Base-by-base conservation (phyloP, 2,329 filamentous ascomycete genomes). In the Didymellaceae sp. region DNA sequence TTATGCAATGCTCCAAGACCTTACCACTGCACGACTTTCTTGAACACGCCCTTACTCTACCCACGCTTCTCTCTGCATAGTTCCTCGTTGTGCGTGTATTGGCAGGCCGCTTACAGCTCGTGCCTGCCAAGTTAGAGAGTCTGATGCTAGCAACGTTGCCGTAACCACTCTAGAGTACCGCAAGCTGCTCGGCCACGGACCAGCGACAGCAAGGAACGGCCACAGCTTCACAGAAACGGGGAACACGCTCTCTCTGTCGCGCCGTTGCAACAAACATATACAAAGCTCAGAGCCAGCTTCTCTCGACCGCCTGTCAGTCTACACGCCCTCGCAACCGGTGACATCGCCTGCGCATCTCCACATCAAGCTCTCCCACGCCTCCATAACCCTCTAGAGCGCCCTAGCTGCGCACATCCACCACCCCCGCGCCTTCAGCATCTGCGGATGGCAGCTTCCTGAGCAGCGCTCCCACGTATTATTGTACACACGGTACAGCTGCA, bases 91-190 rank as follows among this genome's bases (percentile, higher is more conserved):
- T 14, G 38, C 9, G 39, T 42, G 34, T 35, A 38, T 28, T 44
- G 47, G 46, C 54, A 46, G 52, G 46, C 45, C 35, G 44, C 39
- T 45, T 39, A 40, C 50, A 51, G 39, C 44, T 57, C 37, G 58
- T 52, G 61, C 52, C 54, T 62, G 62, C 60, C 61, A 57, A 55
- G 57, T 62, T 54, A 54, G 55, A 55, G 49, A 59, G 48, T 37
- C 57, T 47, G 39, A 59, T 57, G 52, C 57, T 59, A 57, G 61
- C 57, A 60, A 57, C 54, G 53, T 52, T 58, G 56, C 54, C 21
- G 49, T 55, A 47, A 43, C 40, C 50, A 57, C 48, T 20, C 31
- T 9, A n/a, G 35, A 34, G 35, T 17, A 49, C 37, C 17, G 20
- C 41, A 30, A 51, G 45, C 54, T 56, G 28, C 49, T 39, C 38